Conservation (phyloP, 805 yeast species). For the Scheffersomyces amazonensis region DNA sequence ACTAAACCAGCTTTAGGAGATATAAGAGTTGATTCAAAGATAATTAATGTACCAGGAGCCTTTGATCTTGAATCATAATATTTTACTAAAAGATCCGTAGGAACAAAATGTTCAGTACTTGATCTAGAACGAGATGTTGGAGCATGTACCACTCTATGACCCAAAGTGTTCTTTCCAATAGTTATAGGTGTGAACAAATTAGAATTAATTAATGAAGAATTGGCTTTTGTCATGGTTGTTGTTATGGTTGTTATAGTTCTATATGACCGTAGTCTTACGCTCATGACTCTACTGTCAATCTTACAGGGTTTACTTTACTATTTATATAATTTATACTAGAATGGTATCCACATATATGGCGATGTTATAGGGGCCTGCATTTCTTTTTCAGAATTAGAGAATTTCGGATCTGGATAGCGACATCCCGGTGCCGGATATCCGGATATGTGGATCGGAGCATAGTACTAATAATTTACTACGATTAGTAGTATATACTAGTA, state of each 20-base stretch:
- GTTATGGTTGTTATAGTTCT: neutral
- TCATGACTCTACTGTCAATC: no score
- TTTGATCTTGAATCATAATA: conserved; percentile 29
- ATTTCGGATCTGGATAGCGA: no score
- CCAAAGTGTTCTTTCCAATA: conserved; percentile 25
- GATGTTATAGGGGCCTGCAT: no score
- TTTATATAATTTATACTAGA: no score
- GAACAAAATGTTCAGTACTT: conserved; percentile 13
- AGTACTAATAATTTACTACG: no score
- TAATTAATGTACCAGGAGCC: conserved; percentile 20
- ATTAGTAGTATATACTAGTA: no score
- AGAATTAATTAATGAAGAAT: conserved; percentile 11
- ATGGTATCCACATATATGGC: no score
- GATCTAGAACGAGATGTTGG: conserved; percentile 27
- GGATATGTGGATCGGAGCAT: no score
- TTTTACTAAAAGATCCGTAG: conserved; percentile 26
- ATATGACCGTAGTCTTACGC: no score
- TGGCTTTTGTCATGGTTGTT: conserved; percentile 2
- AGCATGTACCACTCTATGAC: conserved; percentile 20
- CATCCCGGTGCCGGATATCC: no score
- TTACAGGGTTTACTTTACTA: no score
- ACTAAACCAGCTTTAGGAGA: conserved; percentile 7
- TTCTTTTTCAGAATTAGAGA: no score
- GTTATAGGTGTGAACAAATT: conserved; percentile 28
- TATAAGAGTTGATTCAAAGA: conserved; percentile 9